Conservation (phyloP, 768 basidiomycete genomes). For the Mycena olivaceomarginata region DNA sequence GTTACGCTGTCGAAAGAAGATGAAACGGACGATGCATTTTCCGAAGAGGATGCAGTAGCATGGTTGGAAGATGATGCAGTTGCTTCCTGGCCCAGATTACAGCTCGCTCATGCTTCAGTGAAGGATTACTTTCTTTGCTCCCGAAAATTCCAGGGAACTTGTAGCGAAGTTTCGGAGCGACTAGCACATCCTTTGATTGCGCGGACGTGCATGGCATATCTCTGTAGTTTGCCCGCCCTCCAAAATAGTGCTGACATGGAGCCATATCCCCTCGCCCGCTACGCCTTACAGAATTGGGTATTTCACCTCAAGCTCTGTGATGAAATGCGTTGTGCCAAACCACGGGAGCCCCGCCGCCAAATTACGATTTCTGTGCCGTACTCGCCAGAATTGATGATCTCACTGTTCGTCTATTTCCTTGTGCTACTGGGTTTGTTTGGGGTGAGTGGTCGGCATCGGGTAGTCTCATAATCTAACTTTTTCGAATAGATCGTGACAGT, state of each 20-base stretch:
- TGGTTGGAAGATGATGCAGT: neutral
- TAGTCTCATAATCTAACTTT: no score
- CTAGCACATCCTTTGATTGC: neutral
- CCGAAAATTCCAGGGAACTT: neutral
- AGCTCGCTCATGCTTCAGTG: neutral
- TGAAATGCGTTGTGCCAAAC: neutral
- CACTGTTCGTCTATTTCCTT: no score
- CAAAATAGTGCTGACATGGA: neutral
- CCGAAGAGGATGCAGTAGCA: neutral
- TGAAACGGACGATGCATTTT: no score
- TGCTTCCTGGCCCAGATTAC: neutral
- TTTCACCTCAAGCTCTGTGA: conserved; percentile 2
- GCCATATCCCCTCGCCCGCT: neutral
- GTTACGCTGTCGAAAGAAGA: neutral
- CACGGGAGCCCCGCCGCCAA: neutral
- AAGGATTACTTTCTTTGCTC: neutral
- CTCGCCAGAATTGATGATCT: neutral
- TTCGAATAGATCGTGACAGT: no score
- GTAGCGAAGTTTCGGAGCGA: neutral
- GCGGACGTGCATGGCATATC: conserved; percentile 3
- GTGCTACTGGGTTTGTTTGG: no score
- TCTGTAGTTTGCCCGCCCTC: neutral
- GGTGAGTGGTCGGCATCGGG: no score
- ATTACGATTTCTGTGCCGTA: neutral
- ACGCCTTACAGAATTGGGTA: neutral